These are phyloP conservation scores for Chaetoceros tenuissimus DNA, from an alignment of 108 stramenopile genomes.

Conservation along the genomic window DNA sequence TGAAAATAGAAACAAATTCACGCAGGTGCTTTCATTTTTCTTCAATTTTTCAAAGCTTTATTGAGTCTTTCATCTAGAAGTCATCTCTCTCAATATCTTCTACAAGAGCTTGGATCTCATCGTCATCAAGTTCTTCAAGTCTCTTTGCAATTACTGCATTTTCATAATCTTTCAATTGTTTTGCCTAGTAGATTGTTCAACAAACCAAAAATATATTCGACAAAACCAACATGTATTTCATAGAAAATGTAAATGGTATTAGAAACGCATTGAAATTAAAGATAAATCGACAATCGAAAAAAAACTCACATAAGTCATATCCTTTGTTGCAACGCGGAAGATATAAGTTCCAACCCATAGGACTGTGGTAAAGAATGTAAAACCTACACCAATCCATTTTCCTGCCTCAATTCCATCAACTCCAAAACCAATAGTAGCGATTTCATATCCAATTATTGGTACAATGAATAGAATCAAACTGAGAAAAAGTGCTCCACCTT, in stretches of 20 bases:
- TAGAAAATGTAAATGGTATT: neutral
- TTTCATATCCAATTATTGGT: slow-evolving; percentile 55
- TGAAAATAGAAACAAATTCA: no score
- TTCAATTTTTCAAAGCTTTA: no score
- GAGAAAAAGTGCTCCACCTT: slow-evolving; percentile 74
- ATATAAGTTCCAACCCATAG: slow-evolving; percentile 85
- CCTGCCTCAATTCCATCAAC: slow-evolving; percentile 65
- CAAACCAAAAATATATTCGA: slow-evolving; percentile 1
- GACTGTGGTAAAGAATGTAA: slow-evolving; percentile 54
- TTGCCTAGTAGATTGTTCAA: no score
- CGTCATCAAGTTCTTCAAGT: slow-evolving; percentile 91
- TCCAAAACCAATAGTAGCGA: slow-evolving; percentile 48
- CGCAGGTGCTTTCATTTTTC: no score
- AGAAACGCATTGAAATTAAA: neutral
- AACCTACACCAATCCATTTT: slow-evolving; percentile 72
- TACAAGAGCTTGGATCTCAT: slow-evolving; percentile 86
- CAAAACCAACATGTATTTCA: neutral
- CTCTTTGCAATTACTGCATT: slow-evolving; percentile 95
- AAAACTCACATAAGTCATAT: slow-evolving; percentile 94
- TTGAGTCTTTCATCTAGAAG: no score
- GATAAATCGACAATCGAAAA: neutral
- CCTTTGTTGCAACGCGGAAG: slow-evolving; percentile 92
- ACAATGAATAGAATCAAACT: slow-evolving; percentile 62
- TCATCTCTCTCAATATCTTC: slow-evolving; percentile 80
- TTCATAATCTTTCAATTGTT: slow-evolving; percentile 93